Conservation (phyloP, 495 filamentous ascomycete genomes). For the Talaromyces adpressus region DNA sequence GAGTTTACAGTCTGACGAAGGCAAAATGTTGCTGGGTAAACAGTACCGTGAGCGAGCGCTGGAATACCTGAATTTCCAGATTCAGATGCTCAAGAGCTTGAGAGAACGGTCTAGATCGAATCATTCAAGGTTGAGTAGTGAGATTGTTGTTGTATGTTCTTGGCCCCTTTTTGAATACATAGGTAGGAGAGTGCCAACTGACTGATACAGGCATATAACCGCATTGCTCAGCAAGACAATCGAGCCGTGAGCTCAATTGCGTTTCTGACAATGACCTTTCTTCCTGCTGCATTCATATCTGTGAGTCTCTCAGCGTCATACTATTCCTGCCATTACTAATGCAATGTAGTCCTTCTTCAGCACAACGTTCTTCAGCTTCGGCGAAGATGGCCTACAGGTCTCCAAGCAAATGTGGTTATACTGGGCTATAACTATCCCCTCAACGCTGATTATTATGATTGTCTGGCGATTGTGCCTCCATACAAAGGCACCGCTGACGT, state of each 20-base stretch:
- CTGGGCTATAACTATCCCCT: conserved; percentile 7
- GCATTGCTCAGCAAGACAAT: conserved; percentile 29
- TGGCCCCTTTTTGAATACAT: conserved; percentile 27
- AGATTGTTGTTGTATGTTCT: conserved; percentile 31
- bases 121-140: conserved; percentile 31
- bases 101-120: conserved; percentile 31
- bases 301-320: conserved; percentile 2
- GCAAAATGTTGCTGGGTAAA: not conserved
- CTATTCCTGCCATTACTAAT: not conserved
- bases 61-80: conserved; percentile 23
- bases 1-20: not conserved
- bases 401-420: conserved; percentile 9
- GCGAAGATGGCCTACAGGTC: conserved; percentile 4
- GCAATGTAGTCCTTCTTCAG: conserved; percentile 21
- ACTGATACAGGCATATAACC: conserved; percentile 20
- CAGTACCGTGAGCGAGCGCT: conserved; percentile 13
- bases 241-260: conserved; percentile 27
- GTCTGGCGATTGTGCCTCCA: conserved; percentile 2
- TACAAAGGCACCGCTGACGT: conserved; percentile 2
- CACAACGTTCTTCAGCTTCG: conserved; percentile 28
- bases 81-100: conserved; percentile 30
- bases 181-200: conserved; percentile 15
- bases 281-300: conserved; percentile 33
- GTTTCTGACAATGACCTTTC: conserved; percentile 25
- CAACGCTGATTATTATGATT: conserved; percentile 3